Percentiles rank a stretch among this genome's conserved stretches.
Evolutionary conservation across 129 eudicot species (phyloP).

Genomic region (Arctium minus): DNA sequence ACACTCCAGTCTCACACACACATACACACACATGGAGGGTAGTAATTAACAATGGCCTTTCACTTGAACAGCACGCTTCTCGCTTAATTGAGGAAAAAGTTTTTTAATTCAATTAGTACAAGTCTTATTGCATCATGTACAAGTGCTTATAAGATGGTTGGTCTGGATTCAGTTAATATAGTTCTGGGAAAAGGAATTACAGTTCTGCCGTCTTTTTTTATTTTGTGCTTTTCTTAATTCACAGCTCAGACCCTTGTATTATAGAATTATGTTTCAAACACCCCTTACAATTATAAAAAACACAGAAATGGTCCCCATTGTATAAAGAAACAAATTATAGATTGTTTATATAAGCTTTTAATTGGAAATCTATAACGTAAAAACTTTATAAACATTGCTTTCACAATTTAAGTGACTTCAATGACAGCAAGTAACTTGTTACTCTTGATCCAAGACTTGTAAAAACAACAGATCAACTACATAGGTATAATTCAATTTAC

Average conservation of each 20-base stretch:
- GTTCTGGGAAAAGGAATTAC: conserved; percentile 10
- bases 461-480: too few relatives aligned
- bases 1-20: conserved; percentile 8
- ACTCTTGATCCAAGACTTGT: too few relatives aligned
- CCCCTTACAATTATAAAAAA: background rate
- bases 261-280: background rate
- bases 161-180: background rate
- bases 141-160: background rate
- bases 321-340: background rate
- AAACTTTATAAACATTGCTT: too few relatives aligned
- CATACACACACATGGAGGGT: background rate
- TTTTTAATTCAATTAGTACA: background rate
- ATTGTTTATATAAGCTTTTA: too few relatives aligned
- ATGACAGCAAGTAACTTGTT: too few relatives aligned
- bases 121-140: background rate
- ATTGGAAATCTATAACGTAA: background rate
- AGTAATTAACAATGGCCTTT: conserved; percentile 20
- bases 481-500: too few relatives aligned
- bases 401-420: too few relatives aligned
- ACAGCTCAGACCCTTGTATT: background rate
- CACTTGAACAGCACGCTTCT: conserved; percentile 60
- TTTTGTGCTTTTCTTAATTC: background rate
- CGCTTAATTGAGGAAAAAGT: background rate
- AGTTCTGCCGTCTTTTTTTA: conserved; percentile 28
- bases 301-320: background rate